Percentiles rank a stretch among this genome's conserved stretches.
Evolutionary conservation across 345 rosid species (phyloP).

Genomic region (Clarkia xantiana): DNA sequence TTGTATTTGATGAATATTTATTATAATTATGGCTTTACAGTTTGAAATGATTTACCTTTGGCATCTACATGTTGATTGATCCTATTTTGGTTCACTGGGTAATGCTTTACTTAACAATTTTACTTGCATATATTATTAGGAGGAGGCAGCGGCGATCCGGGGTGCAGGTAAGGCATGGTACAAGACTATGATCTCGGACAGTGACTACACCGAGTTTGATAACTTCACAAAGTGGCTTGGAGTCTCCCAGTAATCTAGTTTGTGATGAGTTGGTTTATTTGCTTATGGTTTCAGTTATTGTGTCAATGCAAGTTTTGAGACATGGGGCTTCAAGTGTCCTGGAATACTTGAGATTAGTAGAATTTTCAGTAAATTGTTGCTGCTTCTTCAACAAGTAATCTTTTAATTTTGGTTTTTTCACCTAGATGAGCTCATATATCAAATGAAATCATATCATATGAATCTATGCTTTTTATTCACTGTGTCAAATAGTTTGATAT

Average conservation of each 20-base stretch:
- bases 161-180: conserved; percentile 95
- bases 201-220: conserved; percentile 68
- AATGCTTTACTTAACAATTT: background rate
- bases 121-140: conserved; percentile 22
- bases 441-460: too few species aligned
- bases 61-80: background rate
- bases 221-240: conserved; percentile 41
- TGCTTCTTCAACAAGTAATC: too few species aligned
- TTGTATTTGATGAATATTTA: too few species aligned
- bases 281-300: background rate
- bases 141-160: conserved; percentile 58
- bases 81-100: background rate
- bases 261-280: background rate
- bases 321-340: background rate
- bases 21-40: too few species aligned
- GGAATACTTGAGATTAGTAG: background rate
- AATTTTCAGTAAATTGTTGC: background rate
- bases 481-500: too few species aligned
- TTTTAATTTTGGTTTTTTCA: too few species aligned
- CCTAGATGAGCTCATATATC: too few species aligned
- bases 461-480: too few species aligned
- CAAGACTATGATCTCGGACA: conserved; percentile 80
- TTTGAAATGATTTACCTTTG: too few species aligned
- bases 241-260: conserved; percentile 20
- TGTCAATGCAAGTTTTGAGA: conserved; percentile 3